Base-by-base conservation (phyloP, 495 filamentous ascomycete genomes). In the Aspergillus taichungensis region DNA sequence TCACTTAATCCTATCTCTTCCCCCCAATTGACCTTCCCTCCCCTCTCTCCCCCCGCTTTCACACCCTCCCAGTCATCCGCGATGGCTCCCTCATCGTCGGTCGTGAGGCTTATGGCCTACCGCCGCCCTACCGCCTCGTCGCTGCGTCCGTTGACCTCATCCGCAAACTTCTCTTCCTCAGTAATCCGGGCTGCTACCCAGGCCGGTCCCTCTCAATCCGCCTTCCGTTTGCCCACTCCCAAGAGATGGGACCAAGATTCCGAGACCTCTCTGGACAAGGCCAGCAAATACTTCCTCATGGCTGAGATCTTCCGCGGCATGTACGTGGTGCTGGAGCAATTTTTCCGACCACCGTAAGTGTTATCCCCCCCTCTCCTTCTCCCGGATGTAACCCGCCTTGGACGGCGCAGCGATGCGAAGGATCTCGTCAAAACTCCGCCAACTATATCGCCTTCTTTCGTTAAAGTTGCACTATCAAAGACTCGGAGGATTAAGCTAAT, bases 271-370 rank as follows among this genome's bases (percentile, higher is more conserved):
- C 62, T 92, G 35, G 85, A 94, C 63, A 84, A 83, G 67, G 82
- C 85, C n/a, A 86, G 82, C 40, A 85, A 86, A 59, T 95, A 88
- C 72, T 95, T 97, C 67, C 77, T 97, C 50, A 62, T 97, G 75
- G 84, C 85, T 6, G 92, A 98, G 75, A 92, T 98, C 82, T 68
- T 87, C 61, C 80, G 92, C 56, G 92, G 92, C 63, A 96, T 98
- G 94, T 97, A 95, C 60, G 85, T 97, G 42, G 82, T 92, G 63
- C 60, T 98, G 65, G 92, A 98, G 78, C 91, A 98, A 72, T 98
- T 84, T 78, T 98, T 98, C 75, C 72, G 92, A 62, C 85, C 92
- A 63, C 92, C 92, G 86, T 95, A 69, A 80, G 88, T 88, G 33
- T 48, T 47, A 8, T 37, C 43, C 24, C 8, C 44, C 39, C 40